Base-by-base conservation (phyloP, 371 early-diverging fungal genomes). In the Actinomortierella wolfii region DNA sequence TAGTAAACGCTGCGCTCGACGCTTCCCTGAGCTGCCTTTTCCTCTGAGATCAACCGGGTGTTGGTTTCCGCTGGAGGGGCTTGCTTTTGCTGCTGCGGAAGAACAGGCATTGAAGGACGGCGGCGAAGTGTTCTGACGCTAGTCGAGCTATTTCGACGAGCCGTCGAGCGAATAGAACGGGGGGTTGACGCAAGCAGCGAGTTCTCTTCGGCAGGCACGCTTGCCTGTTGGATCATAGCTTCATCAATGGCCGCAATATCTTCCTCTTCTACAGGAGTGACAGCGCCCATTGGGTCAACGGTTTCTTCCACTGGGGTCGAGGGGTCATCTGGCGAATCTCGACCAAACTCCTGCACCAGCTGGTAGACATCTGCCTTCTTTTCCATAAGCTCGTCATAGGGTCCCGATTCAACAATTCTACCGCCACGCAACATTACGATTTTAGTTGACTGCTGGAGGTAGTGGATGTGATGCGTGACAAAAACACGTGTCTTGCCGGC, bases 381-480 rank as follows among this genome's bases (percentile, higher is more conserved):
- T 20, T 60, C 65, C 88, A 93, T 92, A 26, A 94, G 78, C 17
- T 82, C 78, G 9, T 81, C 67, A 57, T 84, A 94, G 3, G 77
- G 68, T 15, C 94, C 97, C 24, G 83, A 81, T 55, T 94, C 92
- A 17, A 77, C 81, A 20, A 97, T 81, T n/a, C 75, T 49, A 5
- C 97, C 97, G 0, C 90, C 85, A 9, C 84, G 78, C 23, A 98
- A 71, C 82, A 92, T 84, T 60, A 91, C 68, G 20, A 97, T 83
- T 0, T 76, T 62, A 56, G 93, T 89, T 9, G 83, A 77, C 25
- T 83, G 79, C 42, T 86, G 82, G 46, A 96, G 68, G 62, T 89
- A 90, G 48, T 94, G 90, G 43, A 97, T 86, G 13, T 91, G 92
- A 68, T 98, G 96, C 1, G 96, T 98, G 26, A 97, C 97, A 46